These are phyloP conservation scores for Pseudogymnoascus sp. DNA, from an alignment of 2,329 filamentous ascomycete genomes.

Conservation along the genomic window DNA sequence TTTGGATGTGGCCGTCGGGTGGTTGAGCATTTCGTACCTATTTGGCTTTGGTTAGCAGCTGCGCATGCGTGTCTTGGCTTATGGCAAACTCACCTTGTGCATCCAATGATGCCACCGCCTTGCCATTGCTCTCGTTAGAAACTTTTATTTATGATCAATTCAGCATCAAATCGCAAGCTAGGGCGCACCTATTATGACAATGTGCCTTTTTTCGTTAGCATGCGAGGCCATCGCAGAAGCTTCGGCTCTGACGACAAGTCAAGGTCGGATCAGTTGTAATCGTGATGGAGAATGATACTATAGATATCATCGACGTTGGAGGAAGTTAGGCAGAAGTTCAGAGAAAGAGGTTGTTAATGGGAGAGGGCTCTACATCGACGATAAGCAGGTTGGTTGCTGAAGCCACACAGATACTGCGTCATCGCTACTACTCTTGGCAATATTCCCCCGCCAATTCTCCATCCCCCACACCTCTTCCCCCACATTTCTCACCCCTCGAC, in stretches of 20 bases:
- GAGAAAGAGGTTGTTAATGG: background rate
- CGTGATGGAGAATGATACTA: background rate
- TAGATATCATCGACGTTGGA: background rate
- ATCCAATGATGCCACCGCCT: conserved; percentile 81
- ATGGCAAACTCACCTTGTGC: conserved; percentile 32
- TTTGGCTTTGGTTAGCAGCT: background rate
- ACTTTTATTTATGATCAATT: background rate
- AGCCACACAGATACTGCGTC: background rate
- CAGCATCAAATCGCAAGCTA: background rate
- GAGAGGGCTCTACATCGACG: background rate
- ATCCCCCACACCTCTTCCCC: too few relatives aligned
- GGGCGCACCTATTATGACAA: conserved; percentile 26
- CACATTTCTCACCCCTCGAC: too few relatives aligned
- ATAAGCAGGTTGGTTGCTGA: background rate
- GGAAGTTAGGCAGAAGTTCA: background rate
- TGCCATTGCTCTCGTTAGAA: background rate
- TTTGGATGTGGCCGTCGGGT: background rate
- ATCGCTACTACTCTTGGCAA: background rate
- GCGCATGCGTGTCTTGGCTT: background rate
- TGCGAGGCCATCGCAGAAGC: background rate
- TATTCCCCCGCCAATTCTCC: too few relatives aligned
- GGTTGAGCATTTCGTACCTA: background rate
- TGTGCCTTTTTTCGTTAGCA: conserved; percentile 18
- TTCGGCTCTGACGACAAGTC: background rate
- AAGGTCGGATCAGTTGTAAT: background rate